These are phyloP conservation scores for Evernia prunastri DNA, from an alignment of 495 filamentous ascomycete genomes.

Conservation along the genomic window DNA sequence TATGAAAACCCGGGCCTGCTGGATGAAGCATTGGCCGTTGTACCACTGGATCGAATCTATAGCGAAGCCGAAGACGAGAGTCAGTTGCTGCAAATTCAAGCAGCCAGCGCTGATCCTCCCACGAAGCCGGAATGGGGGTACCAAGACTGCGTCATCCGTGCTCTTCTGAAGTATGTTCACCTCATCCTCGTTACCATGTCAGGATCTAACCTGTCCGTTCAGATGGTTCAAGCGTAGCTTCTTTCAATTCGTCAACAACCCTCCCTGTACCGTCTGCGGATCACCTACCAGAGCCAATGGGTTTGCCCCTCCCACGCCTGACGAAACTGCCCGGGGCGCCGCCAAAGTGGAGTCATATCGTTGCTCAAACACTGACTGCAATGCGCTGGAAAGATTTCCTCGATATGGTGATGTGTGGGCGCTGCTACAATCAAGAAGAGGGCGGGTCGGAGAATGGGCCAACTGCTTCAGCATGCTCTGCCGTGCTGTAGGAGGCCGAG, in stretches of 20 bases:
- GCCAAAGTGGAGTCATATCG: constrained; percentile 82
- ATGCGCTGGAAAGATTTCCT: constrained; percentile 78
- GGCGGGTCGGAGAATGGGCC: constrained; percentile 90
- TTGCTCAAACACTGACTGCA: constrained; percentile 66
- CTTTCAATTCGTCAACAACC: constrained; percentile 96
- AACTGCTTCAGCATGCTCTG: constrained; percentile 99
- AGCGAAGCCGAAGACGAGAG: constrained; percentile 88
- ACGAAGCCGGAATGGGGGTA: constrained; percentile 91
- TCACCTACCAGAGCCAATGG: constrained; percentile 78
- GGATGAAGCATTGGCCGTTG: constrained; percentile 79
- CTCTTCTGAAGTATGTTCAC: constrained; percentile 64
- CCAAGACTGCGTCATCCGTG: constrained; percentile 92
- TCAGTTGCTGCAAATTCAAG: constrained; percentile 78
- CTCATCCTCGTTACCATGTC: neutral
- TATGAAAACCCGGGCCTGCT: constrained; percentile 96
- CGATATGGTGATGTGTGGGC: constrained; percentile 96
- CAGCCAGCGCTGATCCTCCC: constrained; percentile 70
- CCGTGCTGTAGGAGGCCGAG: constrained; percentile 80
- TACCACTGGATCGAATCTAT: constrained; percentile 90
- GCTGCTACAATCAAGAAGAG: constrained; percentile 73
- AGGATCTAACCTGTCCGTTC: constrained; percentile 22
- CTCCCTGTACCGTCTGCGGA: constrained; percentile 69
- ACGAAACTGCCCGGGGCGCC: constrained; percentile 83
- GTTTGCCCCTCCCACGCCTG: constrained; percentile 74
- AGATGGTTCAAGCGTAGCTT: constrained; percentile 96